Conservation (phyloP, 768 basidiomycete species). For the Termitomyces sp. region DNA sequence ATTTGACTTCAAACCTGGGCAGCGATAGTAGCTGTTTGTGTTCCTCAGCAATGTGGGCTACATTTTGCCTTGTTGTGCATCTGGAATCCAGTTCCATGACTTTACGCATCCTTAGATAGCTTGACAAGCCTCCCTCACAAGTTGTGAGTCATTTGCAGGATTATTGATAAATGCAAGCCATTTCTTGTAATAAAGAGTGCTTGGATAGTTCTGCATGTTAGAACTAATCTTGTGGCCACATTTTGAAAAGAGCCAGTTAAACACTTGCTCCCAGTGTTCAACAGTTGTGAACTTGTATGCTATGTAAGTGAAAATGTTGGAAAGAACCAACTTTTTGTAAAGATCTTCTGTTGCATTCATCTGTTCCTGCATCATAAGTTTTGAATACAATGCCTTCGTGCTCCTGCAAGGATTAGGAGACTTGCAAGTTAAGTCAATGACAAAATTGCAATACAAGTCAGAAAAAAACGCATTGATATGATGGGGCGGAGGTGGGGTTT, state of each 20-base stretch:
- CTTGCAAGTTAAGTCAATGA: background rate
- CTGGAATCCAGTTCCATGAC: background rate
- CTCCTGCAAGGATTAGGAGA: conserved; percentile 1
- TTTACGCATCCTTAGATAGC: background rate
- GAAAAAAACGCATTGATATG: background rate
- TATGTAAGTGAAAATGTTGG: background rate
- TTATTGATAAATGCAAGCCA: background rate
- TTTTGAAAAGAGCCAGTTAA: background rate
- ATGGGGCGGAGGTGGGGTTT: background rate
- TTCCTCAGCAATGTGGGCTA: background rate
- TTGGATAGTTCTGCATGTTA: background rate
- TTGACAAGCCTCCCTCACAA: background rate
- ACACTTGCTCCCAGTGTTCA: background rate
- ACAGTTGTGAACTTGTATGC: background rate
- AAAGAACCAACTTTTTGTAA: background rate
- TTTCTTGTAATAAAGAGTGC: too few species aligned
- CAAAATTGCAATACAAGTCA: background rate
- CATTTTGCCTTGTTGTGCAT: background rate
- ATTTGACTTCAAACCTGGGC: too few species aligned
- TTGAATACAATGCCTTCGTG: conserved; percentile 1
- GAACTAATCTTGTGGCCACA: background rate
- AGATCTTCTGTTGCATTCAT: too few species aligned
- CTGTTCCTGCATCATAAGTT: too few species aligned
- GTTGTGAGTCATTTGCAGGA: background rate
- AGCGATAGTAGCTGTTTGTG: too few species aligned